Evolutionary conservation across 352 stramenopile species (phyloP).

Genomic region (Globisporangium yorkense): DNA sequence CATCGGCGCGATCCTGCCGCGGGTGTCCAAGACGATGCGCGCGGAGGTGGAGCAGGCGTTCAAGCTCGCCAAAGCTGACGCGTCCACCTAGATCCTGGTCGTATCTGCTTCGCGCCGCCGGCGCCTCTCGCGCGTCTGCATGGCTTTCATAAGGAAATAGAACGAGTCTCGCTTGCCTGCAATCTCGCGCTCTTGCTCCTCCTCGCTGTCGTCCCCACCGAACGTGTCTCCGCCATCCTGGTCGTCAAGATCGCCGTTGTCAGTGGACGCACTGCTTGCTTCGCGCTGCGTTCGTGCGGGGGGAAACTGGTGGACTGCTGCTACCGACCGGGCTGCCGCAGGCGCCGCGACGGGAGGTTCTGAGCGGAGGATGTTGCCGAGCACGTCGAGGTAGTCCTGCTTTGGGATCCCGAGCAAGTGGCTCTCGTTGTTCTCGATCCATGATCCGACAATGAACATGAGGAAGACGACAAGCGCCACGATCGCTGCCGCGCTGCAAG

Average conservation of each 20-base stretch:
- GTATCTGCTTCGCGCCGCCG: conserved; percentile 2
- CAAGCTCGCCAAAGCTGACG: conserved; percentile 8
- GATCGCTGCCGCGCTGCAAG: conserved; percentile 32
- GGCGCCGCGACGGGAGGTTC: conserved; percentile 11
- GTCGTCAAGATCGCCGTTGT: neutral
- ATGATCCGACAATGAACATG: conserved; percentile 48
- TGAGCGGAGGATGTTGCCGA: conserved; percentile 56
- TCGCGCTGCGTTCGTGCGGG: neutral
- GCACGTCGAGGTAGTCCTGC: conserved; percentile 54
- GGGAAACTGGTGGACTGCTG: conserved; percentile 9
- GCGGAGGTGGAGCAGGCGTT: conserved; percentile 47
- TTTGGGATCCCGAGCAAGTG: conserved; percentile 52
- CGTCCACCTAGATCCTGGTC: neutral
- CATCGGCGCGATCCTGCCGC: conserved; percentile 61
- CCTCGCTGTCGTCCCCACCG: neutral
- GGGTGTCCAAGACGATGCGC: conserved; percentile 65
- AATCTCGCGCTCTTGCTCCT: conserved; percentile 21
- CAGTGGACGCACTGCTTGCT: neutral
- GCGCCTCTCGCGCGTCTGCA: conserved; percentile 25
- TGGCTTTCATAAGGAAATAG: conserved; percentile 64
- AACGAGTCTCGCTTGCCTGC: conserved; percentile 67
- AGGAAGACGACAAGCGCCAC: conserved; percentile 37
- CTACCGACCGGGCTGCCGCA: neutral
- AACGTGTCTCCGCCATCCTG: neutral
- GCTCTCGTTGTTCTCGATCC: conserved; percentile 79